phyloP scores from a whole-genome alignment of 768 basidiomycete species.

The Tylopilus sp. region DNA sequence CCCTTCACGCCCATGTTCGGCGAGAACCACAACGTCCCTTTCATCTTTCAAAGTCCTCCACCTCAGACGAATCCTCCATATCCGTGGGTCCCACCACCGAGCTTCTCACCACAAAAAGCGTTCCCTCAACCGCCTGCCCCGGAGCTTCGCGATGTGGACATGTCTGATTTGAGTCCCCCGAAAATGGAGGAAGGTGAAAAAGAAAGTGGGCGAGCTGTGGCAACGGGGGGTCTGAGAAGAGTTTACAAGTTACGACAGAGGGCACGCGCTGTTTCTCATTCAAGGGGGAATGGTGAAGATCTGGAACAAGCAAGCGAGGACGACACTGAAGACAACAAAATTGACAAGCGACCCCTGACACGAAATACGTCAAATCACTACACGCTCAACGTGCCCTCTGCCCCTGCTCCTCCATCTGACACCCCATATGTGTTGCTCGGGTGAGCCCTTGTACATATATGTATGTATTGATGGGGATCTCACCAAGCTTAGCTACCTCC shows the following conservation, averaged over 20 bases:
- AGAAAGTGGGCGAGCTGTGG: constrained; percentile 48
- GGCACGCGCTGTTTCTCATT: constrained; percentile 33
- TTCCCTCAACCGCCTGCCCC: constrained; percentile 45
- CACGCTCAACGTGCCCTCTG: constrained; percentile 75
- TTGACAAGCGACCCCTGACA: constrained; percentile 37
- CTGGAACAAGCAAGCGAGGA: constrained; percentile 40
- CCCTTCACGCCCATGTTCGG: constrained; percentile 55
- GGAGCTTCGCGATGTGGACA: constrained; percentile 69
- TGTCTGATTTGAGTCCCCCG: constrained; percentile 68
- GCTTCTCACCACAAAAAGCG: constrained; percentile 56
- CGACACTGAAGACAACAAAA: constrained; percentile 48
- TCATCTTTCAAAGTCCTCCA: constrained; percentile 60
- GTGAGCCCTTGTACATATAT: constrained; percentile 41
- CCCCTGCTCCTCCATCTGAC: constrained; percentile 54
- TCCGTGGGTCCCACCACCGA: constrained; percentile 64
- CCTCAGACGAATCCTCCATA: constrained; percentile 42
- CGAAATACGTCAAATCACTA: constrained; percentile 74
- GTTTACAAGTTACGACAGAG: constrained; percentile 62
- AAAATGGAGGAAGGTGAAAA: constrained; percentile 41
- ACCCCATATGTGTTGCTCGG: constrained; percentile 82
- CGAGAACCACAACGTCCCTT: constrained; percentile 64
- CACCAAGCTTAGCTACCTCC: constrained; percentile 64
- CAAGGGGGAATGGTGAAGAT: constrained; percentile 23
- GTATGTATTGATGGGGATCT: constrained; percentile 14
- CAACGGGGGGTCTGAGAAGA: constrained; percentile 61